A percentile compares a stretch with the other conserved stretches of the same genome.
phyloP scores from a whole-genome alignment of 306 rosid species.

The Rosa lucieae region DNA sequence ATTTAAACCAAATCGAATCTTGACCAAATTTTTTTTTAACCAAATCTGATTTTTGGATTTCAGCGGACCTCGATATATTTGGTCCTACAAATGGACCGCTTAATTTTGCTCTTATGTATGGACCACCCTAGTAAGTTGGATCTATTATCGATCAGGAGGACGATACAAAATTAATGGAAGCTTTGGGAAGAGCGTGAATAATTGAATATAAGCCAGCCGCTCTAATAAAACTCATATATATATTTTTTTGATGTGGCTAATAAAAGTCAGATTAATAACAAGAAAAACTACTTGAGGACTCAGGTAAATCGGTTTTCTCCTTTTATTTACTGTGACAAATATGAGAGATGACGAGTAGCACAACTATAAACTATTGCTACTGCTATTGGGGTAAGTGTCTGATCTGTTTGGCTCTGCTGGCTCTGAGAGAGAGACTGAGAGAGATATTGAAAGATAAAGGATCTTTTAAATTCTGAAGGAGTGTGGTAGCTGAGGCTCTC shows the following conservation, averaged over 20 bases:
- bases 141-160: not conserved
- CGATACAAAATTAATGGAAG: not conserved
- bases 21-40: not conserved
- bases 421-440: not conserved
- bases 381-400: not conserved
- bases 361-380: not conserved
- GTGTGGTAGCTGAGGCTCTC: not conserved
- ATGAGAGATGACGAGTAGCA: not conserved
- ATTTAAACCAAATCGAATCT: not conserved
- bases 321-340: not conserved
- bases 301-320: not conserved
- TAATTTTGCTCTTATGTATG: not conserved
- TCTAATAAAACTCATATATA: not conserved
- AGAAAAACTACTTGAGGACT: not conserved
- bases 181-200: not conserved
- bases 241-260: not conserved
- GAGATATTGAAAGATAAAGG: not conserved
- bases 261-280: not conserved
- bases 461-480: not conserved
- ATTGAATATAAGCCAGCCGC: not conserved
- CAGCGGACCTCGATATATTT: not conserved
- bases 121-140: not conserved
- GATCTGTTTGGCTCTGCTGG: not conserved
- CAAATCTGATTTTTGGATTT: not conserved
- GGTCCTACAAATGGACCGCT: not conserved